Percentiles rank a stretch among this genome's conserved stretches.
phyloP scores from a whole-genome alignment of 441 rosid species.

The Populus hybrid region DNA sequence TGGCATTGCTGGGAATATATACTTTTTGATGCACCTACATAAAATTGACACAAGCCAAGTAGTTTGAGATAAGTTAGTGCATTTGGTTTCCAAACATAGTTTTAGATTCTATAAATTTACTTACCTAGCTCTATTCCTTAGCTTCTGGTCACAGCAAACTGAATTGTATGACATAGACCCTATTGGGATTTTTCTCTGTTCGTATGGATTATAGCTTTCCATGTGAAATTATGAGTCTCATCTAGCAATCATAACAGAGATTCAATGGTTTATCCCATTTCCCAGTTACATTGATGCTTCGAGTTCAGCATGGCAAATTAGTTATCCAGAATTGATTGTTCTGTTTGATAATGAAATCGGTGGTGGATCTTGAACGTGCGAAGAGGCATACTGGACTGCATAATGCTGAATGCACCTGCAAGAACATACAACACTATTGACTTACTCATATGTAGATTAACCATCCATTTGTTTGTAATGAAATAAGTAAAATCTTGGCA shows the following conservation, averaged over 20 bases:
- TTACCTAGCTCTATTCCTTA: too few relatives aligned
- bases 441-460: slow-evolving; percentile 59
- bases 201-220: background rate
- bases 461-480: slow-evolving; percentile 16
- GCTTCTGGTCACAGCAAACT: background rate
- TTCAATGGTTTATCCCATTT: background rate
- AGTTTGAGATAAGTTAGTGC: too few relatives aligned
- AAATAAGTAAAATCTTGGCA: background rate
- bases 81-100: too few relatives aligned
- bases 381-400: slow-evolving; percentile 92
- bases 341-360: slow-evolving; percentile 58
- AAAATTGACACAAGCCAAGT: too few relatives aligned
- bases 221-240: background rate
- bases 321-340: background rate
- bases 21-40: too few relatives aligned
- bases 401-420: slow-evolving; percentile 84
- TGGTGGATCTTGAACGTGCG: slow-evolving; percentile 98
- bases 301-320: background rate
- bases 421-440: slow-evolving; percentile 86
- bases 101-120: too few relatives aligned
- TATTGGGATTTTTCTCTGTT: background rate
- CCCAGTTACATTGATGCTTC: background rate
- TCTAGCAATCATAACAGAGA: background rate
- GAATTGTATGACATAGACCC: background rate
- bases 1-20: too few relatives aligned